Conservation (phyloP, 805 yeast species). For the Danielia reshetovae region DNA sequence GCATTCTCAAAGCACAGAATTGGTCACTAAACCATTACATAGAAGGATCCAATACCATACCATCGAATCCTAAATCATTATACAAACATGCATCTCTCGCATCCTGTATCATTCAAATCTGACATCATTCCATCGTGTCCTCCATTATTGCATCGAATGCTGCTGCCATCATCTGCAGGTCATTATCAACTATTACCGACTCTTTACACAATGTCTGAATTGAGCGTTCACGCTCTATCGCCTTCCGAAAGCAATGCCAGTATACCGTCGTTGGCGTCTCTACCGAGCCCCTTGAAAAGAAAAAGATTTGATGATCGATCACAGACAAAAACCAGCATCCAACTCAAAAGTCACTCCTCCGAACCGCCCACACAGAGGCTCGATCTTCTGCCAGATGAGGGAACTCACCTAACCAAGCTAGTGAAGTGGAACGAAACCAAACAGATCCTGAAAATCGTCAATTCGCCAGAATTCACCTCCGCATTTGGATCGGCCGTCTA, state of each 20-base stretch:
- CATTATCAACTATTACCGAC: neutral
- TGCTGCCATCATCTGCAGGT: too few relatives aligned
- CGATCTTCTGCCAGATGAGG: neutral
- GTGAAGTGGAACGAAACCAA: conserved; percentile 26
- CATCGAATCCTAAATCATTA: too few relatives aligned
- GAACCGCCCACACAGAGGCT: neutral
- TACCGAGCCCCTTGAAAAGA: neutral
- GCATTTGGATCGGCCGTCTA: conserved; percentile 21
- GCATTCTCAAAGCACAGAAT: too few relatives aligned
- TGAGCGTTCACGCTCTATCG: neutral
- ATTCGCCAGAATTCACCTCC: conserved; percentile 20
- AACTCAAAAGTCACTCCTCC: neutral
- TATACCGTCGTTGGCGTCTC: neutral
- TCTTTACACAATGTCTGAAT: neutral
- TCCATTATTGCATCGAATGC: too few relatives aligned
- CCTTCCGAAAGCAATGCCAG: neutral
- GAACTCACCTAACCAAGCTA: conserved; percentile 4
- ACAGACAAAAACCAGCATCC: conserved; percentile 24
- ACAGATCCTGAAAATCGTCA: conserved; percentile 17
- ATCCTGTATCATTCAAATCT: too few relatives aligned
- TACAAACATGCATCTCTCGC: too few relatives aligned
- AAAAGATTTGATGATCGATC: conserved; percentile 37
- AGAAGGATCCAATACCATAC: too few relatives aligned
- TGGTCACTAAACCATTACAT: too few relatives aligned
- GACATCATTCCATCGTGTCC: too few relatives aligned